These are phyloP conservation scores for Santalum album DNA, from an alignment of 164 flowering plant genomes.

Conservation along the genomic window DNA sequence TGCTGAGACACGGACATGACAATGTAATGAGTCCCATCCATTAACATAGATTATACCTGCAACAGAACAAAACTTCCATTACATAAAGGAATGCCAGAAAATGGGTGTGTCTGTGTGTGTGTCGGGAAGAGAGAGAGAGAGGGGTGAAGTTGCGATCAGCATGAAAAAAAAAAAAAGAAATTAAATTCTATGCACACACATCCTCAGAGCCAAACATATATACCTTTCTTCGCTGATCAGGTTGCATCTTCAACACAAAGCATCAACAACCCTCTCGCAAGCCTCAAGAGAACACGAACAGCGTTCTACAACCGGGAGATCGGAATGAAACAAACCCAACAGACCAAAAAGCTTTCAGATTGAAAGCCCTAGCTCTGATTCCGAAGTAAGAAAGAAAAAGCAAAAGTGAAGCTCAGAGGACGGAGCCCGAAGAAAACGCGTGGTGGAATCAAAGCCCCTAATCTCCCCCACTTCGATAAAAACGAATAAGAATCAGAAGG, in stretches of 20 bases:
- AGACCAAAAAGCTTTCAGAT: no score
- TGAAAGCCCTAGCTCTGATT: background rate
- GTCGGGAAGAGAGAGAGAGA: background rate
- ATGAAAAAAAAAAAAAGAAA: background rate
- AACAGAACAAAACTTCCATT: background rate
- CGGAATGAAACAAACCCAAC: background rate
- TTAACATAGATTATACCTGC: constrained; percentile 4
- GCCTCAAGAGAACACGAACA: background rate
- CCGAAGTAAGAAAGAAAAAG: background rate
- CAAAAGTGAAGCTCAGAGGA: background rate
- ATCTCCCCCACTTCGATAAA: no score
- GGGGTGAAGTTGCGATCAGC: background rate
- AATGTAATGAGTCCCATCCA: constrained; percentile 6
- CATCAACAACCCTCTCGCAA: constrained; percentile 17
- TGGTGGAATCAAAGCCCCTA: no score
- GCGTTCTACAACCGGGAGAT: background rate
- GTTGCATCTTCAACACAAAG: constrained; percentile 53
- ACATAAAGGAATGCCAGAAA: background rate
- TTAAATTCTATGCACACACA: background rate
- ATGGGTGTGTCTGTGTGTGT: background rate
- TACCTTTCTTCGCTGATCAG: constrained; percentile 80
- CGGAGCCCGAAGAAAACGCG: background rate
- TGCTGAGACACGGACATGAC: constrained; percentile 9
- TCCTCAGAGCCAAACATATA: background rate
- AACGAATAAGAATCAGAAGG: no score